These are phyloP conservation scores for Vachellia pachyceras DNA, from an alignment of 306 rosid species.

Conservation along the genomic window DNA sequence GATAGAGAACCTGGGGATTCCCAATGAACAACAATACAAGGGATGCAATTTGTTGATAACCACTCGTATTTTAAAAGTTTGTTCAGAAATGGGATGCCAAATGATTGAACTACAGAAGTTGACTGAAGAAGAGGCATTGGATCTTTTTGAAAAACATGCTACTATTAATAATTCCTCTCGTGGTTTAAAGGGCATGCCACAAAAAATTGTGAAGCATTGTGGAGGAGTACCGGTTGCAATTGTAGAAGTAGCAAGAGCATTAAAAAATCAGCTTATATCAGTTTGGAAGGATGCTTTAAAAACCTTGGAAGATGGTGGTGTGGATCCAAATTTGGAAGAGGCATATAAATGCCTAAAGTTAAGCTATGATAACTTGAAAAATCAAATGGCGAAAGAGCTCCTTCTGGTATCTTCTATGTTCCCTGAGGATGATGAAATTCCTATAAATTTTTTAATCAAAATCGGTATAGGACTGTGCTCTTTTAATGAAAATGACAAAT, in stretches of 20 bases:
- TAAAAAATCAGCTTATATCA: not conserved
- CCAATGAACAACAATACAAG: not conserved
- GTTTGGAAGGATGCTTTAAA: slow-evolving; percentile 16
- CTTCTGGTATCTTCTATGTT: slow-evolving; percentile 32
- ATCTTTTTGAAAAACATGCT: slow-evolving; percentile 17
- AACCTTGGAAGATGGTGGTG: not conserved
- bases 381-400: slow-evolving; percentile 12
- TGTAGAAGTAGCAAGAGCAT: slow-evolving; percentile 15
- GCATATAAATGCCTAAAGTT: slow-evolving; percentile 23
- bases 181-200: not conserved
- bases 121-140: slow-evolving; percentile 10
- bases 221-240: slow-evolving; percentile 27
- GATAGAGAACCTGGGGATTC: slow-evolving; percentile 26
- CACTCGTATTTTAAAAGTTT: slow-evolving; percentile 4
- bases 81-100: slow-evolving; percentile 21
- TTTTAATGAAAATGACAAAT: not conserved
- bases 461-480: slow-evolving; percentile 1
- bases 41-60: slow-evolving; percentile 18
- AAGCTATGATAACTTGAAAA: slow-evolving; percentile 31
- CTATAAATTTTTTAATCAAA: not conserved
- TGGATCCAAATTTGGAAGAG: not conserved
- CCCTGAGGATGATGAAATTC: slow-evolving; percentile 28
- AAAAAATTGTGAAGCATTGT: slow-evolving; percentile 4
- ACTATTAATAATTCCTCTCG: not conserved
- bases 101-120: not conserved